Base-by-base conservation (phyloP, 2,329 filamentous ascomycete species). In the Pseudogymnoascus sp. region DNA sequence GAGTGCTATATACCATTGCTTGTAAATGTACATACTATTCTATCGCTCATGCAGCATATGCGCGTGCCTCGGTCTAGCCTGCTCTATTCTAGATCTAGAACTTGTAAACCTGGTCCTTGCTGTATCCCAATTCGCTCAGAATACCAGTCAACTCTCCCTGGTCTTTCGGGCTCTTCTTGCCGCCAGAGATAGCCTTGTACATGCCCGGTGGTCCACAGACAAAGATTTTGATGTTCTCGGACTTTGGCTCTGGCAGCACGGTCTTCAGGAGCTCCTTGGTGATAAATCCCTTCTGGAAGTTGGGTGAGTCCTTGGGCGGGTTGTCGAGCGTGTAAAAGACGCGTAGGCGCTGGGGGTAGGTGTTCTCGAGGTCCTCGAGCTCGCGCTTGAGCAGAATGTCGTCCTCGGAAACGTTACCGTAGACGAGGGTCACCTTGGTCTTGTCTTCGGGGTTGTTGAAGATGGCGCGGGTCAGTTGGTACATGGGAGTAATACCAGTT, bases 401-500 rank as follows among this genome's bases (percentile, higher is more conserved):
- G 67, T 93, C 84, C 79, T 97, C 91, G 26, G 79, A 80, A 64
- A 97, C 78, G 79, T 97, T 99, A 69, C 91, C 94, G 73, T 93
- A 97, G 38, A 99, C 84, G 33, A 99, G 86, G 5, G 93, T 97
- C 43, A 99, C 92, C 81, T 96, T 96, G 70, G 94, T 99, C 85
- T 94, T 92, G 80, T 99, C 94, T 45, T 90, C 85, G 65, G 93
- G 91, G 84, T 97, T 96, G 78, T 88, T 91, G 86, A 97, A 96
- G 78, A 99, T 96, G 73, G 87, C 83, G 66, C 91, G 91, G 67
- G 86, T 81, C 52, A 99, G 86, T 81, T 99, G 94, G 82, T 90
- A 97, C 93, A 97, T 97, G 69, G 94, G 94, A 10, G 94, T 94
- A 76, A 99, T 96, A 65, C 94, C 94, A 6, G 94, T 97, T 67